Base-by-base conservation (phyloP, 1,284 basidiomycete species). In the Neolentinus lepideus region DNA sequence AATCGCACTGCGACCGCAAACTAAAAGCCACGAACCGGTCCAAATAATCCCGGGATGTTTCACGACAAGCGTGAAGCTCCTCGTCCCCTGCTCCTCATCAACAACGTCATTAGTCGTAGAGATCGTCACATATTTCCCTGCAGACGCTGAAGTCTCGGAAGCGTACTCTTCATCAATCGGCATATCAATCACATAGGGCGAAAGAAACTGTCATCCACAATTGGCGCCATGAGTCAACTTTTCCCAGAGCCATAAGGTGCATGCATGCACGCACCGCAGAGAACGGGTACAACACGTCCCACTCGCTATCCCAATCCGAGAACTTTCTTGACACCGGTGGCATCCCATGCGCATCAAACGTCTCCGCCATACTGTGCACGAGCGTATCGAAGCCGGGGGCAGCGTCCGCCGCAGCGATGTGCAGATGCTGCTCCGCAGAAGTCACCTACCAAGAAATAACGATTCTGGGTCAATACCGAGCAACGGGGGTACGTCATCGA, bases 221-320 rank as follows among this genome's bases (percentile, higher is more conserved):
- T n/a, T n/a, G n/a, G n/a, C n/a, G n/a, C n/a, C n/a, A n/a, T 46
- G 16, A 16, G 16, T 46, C 43, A 46, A 24, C 6, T 53, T 33
- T 33, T 2, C n/a, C 54, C 14, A 56, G 31, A 33, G 24, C 26
- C 22, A 19, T 16, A 27, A 26, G 8, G 19, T 10, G 10, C 38
- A 57, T 0, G 2, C 31, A 26, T 16, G n/a, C n/a, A 46, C 82
- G 50, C 61, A 89, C 88, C 53, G 82, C 72, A 3, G 89, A 91
- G 67, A 94, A 90, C 1, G 94, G 92, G 70, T 94, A 96, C 27
- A 98, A 68, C 1, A 84, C 75, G 70, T 94, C 91, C 92, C 92
- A 95, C 61, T 93, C 91, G 16, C 77, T 72, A 58, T 88, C 89
- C 65, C 84, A 78, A 51, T 83, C 79, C 60, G 86, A 73, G 83